These are phyloP conservation scores for Fusarium mundagurra DNA, from an alignment of 2,329 filamentous ascomycete species.

Conservation along the genomic window DNA sequence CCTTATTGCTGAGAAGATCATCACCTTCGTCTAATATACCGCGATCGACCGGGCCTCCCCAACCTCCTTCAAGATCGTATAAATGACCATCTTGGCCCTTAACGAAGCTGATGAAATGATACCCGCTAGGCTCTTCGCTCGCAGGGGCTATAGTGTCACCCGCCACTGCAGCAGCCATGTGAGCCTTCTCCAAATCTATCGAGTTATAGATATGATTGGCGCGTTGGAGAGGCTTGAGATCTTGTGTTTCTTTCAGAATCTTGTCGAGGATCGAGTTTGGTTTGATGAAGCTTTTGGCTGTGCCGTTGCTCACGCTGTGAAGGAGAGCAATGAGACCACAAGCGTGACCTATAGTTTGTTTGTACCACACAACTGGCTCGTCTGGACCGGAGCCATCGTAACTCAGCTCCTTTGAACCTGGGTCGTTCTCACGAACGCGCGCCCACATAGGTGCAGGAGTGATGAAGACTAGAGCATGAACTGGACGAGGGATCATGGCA, in stretches of 20 bases:
- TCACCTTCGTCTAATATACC: constrained; percentile 64
- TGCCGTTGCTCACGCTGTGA: constrained; percentile 77
- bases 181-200: constrained; percentile 75
- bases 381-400: constrained; percentile 49
- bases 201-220: constrained; percentile 78
- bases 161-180: constrained; percentile 72
- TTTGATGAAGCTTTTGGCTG: constrained; percentile 63
- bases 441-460: constrained; percentile 70
- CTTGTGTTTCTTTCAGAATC: constrained; percentile 70
- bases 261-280: constrained; percentile 64
- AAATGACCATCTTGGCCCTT: constrained; percentile 70
- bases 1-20: constrained; percentile 72
- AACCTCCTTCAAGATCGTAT: constrained; percentile 82
- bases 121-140: constrained; percentile 69
- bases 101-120: constrained; percentile 86
- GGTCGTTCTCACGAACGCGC: constrained; percentile 46
- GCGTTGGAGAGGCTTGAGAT: constrained; percentile 66
- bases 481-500: constrained; percentile 76
- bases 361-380: constrained; percentile 83
- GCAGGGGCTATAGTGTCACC: constrained; percentile 75
- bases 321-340: constrained; percentile 83
- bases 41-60: constrained; percentile 78
- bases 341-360: constrained; percentile 84
- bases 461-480: constrained; percentile 81
- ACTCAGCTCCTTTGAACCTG: constrained; percentile 38